Conservation (phyloP, 2,329 filamentous ascomycete species). For the Periconia digitata region DNA sequence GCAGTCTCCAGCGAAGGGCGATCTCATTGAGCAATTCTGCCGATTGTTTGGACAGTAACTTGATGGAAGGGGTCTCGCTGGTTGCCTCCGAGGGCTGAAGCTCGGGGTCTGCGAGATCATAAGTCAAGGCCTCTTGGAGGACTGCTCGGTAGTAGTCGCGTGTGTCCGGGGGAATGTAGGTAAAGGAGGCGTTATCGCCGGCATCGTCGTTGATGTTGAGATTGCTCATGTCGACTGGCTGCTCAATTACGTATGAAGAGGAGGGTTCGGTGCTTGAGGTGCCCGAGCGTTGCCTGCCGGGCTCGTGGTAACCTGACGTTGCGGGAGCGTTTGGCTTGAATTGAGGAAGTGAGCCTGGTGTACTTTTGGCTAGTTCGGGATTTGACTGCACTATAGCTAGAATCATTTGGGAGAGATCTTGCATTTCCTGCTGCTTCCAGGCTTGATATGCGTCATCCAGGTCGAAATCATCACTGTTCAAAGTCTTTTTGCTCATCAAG, state of each 20-base stretch:
- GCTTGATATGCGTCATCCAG: slow-evolving; percentile 81
- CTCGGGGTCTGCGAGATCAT: slow-evolving; percentile 60
- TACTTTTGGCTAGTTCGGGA: slow-evolving; percentile 79
- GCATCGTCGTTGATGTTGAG: slow-evolving; percentile 61
- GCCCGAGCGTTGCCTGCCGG: slow-evolving; percentile 50
- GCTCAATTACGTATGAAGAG: slow-evolving; percentile 63
- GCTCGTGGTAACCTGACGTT: slow-evolving; percentile 49
- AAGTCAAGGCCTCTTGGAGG: slow-evolving; percentile 70
- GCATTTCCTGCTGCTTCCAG: slow-evolving; percentile 89
- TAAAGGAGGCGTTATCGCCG: slow-evolving; percentile 66
- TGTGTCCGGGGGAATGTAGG: slow-evolving; percentile 85
- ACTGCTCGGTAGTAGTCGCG: slow-evolving; percentile 82
- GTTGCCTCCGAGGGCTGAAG: slow-evolving; percentile 53
- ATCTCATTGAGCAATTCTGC: slow-evolving; percentile 83
- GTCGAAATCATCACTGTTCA: slow-evolving; percentile 86
- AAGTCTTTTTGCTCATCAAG: slow-evolving; percentile 72
- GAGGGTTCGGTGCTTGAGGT: slow-evolving; percentile 41
- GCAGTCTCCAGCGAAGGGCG: slow-evolving; percentile 84
- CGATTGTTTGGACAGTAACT: slow-evolving; percentile 71
- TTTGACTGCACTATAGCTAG: slow-evolving; percentile 84
- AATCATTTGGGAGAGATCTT: slow-evolving; percentile 90
- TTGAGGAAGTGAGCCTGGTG: slow-evolving; percentile 62
- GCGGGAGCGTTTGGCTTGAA: slow-evolving; percentile 49
- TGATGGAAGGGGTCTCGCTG: slow-evolving; percentile 53
- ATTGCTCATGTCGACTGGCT: slow-evolving; percentile 66